Base-by-base conservation (phyloP, 139 green algal genomes). In the Zygnema circumcarinatum region DNA sequence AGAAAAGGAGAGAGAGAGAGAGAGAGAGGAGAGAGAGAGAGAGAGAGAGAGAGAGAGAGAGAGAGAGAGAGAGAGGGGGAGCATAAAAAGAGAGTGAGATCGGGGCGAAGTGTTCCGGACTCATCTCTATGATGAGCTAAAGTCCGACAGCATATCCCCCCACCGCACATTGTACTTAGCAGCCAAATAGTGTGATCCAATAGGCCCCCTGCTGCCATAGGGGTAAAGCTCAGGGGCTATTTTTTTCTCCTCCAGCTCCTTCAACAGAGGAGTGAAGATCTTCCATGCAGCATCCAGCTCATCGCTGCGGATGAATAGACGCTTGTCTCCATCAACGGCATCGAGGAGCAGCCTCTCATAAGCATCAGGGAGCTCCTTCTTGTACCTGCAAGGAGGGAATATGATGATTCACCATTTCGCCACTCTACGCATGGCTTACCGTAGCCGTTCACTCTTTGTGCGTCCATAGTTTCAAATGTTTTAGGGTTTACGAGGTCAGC, bases 301-400 rank as follows among this genome's bases (percentile, higher is more conserved):
- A 87, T 99, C 97, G 78, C 93, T 92, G 72, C 97, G 94, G 91
- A 98, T 98, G 91, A 97, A 96, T 16, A 96, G 91, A n/a, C 94
- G 82, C 83, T 95, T 95, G 90, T 96, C 93, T 31, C 96, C 97
- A 74, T 99, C 97, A 67, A 99, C 94, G 25, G 97, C 96, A 90
- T 99, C 97, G 85, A 99, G 93, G 82, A 99, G 96, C 83, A 99
- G 93, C 1, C 97, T 92, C 94, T 99, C 97, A 87, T 99, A 99
- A 0, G 97, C 95, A 78, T 99, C 97, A 0, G 95, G 95, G 72
- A 97, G 86, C 87, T 96, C 92, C 38, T 83, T 87, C 32, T 93
- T 89, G 53, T 95, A 92, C 21, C 87, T 82, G 74, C 38, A 73
- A n/a, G 16, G 3, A 78, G 16, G 11, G 16, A 22, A 91, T 20